Percentiles rank a stretch among this genome's conserved stretches.
Evolutionary conservation across 352 stramenopile genomes (phyloP).

Genomic region (Phytophthora pistaciae): DNA sequence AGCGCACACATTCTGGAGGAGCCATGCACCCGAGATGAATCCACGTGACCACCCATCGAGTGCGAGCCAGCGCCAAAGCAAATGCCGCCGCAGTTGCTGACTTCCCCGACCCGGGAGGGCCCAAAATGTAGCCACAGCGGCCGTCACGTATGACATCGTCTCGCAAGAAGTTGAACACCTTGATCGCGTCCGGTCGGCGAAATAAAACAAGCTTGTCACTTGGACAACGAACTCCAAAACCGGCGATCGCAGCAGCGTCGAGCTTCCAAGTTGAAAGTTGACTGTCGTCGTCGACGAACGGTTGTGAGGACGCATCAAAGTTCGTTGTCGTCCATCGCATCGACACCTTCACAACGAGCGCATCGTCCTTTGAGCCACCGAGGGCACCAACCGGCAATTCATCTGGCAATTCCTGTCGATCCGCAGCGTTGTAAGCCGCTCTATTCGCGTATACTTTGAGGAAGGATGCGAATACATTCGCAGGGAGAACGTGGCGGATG

Average conservation of each 20-base stretch:
- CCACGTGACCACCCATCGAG: constrained; percentile 14
- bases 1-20: constrained; percentile 9
- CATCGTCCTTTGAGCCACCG: too few relatives aligned
- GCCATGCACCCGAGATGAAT: constrained; percentile 3
- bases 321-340: too few relatives aligned
- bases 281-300: too few relatives aligned
- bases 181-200: background rate
- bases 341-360: too few relatives aligned
- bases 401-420: too few relatives aligned
- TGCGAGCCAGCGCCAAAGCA: constrained; percentile 11
- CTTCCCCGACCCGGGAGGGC: constrained; percentile 12
- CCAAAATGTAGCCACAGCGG: constrained; percentile 3
- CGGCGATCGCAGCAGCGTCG: background rate
- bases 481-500: too few relatives aligned
- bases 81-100: constrained; percentile 15
- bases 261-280: background rate
- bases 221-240: background rate
- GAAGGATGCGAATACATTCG: too few relatives aligned
- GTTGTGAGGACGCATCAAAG: too few relatives aligned
- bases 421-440: too few relatives aligned
- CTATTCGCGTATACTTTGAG: too few relatives aligned
- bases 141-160: constrained; percentile 11
- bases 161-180: constrained; percentile 9
- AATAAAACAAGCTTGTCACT: constrained; percentile 1
- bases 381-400: too few relatives aligned